A percentile compares a stretch with the other conserved stretches of the same genome.
Conservation (phyloP, 1,284 basidiomycete species). For the Taiwanofungus camphoratus region DNA sequence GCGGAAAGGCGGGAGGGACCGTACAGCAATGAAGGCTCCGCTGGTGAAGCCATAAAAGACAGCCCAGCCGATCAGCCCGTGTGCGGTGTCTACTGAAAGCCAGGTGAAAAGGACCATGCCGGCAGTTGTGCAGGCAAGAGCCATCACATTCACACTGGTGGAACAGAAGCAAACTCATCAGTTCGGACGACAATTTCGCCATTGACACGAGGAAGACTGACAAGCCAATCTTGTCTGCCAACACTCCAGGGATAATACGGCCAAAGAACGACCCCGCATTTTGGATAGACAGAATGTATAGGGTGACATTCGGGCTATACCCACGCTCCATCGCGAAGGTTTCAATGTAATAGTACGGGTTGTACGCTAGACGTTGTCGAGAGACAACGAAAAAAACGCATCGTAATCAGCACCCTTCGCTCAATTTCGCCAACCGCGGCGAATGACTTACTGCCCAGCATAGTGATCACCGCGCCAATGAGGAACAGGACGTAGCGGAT, state of each 20-base stretch:
- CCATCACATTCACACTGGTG: slow-evolving; percentile 39
- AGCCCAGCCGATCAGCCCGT: slow-evolving; percentile 41
- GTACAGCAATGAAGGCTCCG: slow-evolving; percentile 19
- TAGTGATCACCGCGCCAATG: neutral
- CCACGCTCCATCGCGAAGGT: slow-evolving; percentile 13
- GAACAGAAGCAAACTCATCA: no score
- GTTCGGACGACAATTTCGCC: neutral
- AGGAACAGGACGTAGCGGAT: neutral
- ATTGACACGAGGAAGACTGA: slow-evolving; percentile 33
- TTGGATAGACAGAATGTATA: slow-evolving; percentile 48
- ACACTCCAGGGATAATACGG: slow-evolving; percentile 50
- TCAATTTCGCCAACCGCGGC: no score
- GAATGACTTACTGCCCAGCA: neutral
- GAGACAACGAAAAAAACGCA: slow-evolving; percentile 21
- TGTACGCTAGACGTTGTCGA: slow-evolving; percentile 40
- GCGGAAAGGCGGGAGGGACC: neutral
- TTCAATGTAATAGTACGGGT: slow-evolving; percentile 36
- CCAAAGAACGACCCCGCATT: slow-evolving; percentile 54
- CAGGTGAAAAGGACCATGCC: slow-evolving; percentile 15
- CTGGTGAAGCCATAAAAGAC: slow-evolving; percentile 40
- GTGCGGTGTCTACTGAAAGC: slow-evolving; percentile 14
- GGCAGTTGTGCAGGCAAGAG: slow-evolving; percentile 49
- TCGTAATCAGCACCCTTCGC: neutral
- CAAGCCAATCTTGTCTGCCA: slow-evolving; percentile 42
- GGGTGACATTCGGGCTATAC: slow-evolving; percentile 9